phyloP scores from a whole-genome alignment of 495 filamentous ascomycete species.

The Lepidopterella palustris region DNA sequence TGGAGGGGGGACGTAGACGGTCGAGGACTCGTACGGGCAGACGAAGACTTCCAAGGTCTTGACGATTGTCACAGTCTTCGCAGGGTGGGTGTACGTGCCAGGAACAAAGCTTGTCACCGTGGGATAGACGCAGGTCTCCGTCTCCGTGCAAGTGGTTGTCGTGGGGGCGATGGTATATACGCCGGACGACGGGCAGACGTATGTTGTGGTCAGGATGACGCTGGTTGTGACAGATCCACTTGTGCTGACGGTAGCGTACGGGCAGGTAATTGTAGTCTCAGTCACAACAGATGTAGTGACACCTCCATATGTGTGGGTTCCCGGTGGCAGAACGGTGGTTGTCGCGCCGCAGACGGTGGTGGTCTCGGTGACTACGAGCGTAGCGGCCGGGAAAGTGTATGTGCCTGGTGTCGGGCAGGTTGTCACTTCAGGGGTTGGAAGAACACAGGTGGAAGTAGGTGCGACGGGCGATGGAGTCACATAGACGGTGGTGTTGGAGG shows the following conservation, averaged over 20 bases:
- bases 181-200: slow-evolving; percentile 69
- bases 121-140: slow-evolving; percentile 58
- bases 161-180: slow-evolving; percentile 77
- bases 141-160: slow-evolving; percentile 44
- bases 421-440: slow-evolving; percentile 59
- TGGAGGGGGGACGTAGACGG: not conserved
- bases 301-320: slow-evolving; percentile 67
- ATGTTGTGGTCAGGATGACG: slow-evolving; percentile 65
- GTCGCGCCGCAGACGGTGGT: slow-evolving; percentile 62
- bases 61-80: slow-evolving; percentile 59
- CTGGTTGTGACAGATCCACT: slow-evolving; percentile 57
- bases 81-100: slow-evolving; percentile 68
- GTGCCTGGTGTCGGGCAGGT: slow-evolving; percentile 63
- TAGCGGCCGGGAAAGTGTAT: slow-evolving; percentile 76
- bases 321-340: slow-evolving; percentile 55
- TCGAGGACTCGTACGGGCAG: slow-evolving; percentile 53
- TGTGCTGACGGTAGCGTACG: slow-evolving; percentile 60
- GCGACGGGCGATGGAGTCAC: slow-evolving; percentile 45
- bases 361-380: slow-evolving; percentile 57
- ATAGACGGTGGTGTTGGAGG: slow-evolving; percentile 35
- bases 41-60: slow-evolving; percentile 61
- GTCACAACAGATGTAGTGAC: slow-evolving; percentile 68
- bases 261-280: slow-evolving; percentile 65
- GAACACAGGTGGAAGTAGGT: slow-evolving; percentile 47
- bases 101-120: slow-evolving; percentile 58